phyloP scores from a whole-genome alignment of 495 filamentous ascomycete genomes.

The Geoglossum glabrum region DNA sequence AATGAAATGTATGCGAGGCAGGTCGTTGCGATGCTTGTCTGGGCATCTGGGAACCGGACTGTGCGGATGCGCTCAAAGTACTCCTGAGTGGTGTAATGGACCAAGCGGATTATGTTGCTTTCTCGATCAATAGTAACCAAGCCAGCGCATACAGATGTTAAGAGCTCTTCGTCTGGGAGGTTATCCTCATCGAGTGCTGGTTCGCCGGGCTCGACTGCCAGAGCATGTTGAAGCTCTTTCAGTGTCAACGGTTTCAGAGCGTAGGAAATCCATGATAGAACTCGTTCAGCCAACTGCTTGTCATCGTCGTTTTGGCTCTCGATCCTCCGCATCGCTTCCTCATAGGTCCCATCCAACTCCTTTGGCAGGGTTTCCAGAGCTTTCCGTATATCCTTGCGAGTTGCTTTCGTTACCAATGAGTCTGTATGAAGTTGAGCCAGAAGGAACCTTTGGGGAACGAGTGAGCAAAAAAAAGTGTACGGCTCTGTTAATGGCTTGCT shows the following conservation, averaged over 20 bases:
- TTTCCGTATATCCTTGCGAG: slow-evolving; percentile 14
- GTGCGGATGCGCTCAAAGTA: slow-evolving; percentile 25
- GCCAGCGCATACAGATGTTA: slow-evolving; percentile 30
- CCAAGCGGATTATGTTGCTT: slow-evolving; percentile 27
- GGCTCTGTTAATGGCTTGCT: not conserved
- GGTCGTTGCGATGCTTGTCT: slow-evolving; percentile 16
- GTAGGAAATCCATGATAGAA: slow-evolving; percentile 27
- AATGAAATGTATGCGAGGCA: slow-evolving; percentile 29
- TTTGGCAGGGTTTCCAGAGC: slow-evolving; percentile 18
- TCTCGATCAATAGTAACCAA: slow-evolving; percentile 29
- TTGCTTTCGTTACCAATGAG: slow-evolving; percentile 21
- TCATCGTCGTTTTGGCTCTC: slow-evolving; percentile 15
- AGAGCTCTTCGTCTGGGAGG: slow-evolving; percentile 18
- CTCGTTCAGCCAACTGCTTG: slow-evolving; percentile 17
- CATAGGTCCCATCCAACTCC: slow-evolving; percentile 21
- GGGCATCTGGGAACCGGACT: slow-evolving; percentile 19
- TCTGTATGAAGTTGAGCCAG: slow-evolving; percentile 29
- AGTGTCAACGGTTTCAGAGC: slow-evolving; percentile 21
- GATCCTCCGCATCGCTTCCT: slow-evolving; percentile 25
- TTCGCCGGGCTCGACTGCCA: slow-evolving; percentile 19
- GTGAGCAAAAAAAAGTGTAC: not conserved
- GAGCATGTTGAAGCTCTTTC: slow-evolving; percentile 27
- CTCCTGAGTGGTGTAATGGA: slow-evolving; percentile 34
- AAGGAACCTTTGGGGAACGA: slow-evolving; percentile 24
- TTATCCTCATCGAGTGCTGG: slow-evolving; percentile 20